Conservation (phyloP, 2,329 filamentous ascomycete species). For the Trichoderma oligosporum region DNA sequence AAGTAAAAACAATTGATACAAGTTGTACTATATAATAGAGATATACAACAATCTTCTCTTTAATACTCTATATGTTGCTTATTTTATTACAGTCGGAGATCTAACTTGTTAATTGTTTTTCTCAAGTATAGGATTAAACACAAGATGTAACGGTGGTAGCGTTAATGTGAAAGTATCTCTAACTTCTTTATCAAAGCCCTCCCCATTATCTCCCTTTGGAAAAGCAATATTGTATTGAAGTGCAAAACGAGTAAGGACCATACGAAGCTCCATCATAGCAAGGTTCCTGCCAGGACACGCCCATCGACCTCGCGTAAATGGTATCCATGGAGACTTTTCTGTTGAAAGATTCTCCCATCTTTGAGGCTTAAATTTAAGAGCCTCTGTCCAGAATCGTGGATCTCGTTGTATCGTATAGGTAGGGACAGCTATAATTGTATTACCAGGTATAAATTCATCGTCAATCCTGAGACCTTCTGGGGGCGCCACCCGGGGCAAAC, state of each 20-base stretch:
- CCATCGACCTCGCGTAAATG: conserved; percentile 27
- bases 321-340: conserved; percentile 3
- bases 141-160: conserved; percentile 30
- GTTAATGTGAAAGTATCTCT: conserved; percentile 13
- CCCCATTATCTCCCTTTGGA: background rate
- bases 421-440: conserved; percentile 31
- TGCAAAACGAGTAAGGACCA: conserved; percentile 3
- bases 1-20: no score
- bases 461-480: conserved; percentile 35
- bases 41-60: no score
- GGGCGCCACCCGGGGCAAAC: conserved; percentile 36
- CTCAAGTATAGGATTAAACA: conserved; percentile 5
- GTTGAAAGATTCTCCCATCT: conserved; percentile 28
- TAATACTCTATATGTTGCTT: no score
- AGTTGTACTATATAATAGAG: no score
- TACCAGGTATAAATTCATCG: conserved; percentile 34
- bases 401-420: conserved; percentile 22
- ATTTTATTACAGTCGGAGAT: no score
- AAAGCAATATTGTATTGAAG: conserved; percentile 26
- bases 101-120: no score
- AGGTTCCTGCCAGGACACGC: conserved; percentile 38
- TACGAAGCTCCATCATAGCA: conserved; percentile 33
- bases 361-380: conserved; percentile 33
- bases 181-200: background rate
- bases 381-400: conserved; percentile 21